A percentile compares a stretch with the other conserved stretches of the same genome.
Conservation (phyloP, 139 green algal genomes). For the Chlamydomonas schloesseri region DNA sequence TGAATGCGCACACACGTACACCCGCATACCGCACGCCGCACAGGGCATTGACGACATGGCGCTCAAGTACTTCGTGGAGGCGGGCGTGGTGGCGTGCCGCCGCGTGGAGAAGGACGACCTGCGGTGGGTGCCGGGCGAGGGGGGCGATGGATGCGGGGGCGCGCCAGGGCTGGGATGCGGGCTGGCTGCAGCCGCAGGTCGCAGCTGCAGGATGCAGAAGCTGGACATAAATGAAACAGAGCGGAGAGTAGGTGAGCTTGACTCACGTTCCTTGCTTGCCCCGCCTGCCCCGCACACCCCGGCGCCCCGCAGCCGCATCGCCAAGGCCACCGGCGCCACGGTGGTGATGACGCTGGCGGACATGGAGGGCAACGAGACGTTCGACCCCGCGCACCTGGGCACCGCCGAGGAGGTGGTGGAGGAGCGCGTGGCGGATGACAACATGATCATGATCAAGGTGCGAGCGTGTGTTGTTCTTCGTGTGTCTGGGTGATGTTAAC, state of each 20-base stretch:
- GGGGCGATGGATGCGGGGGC: too few relatives aligned
- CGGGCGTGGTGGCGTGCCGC: constrained; percentile 89
- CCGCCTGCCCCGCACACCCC: neutral
- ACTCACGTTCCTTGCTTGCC: neutral
- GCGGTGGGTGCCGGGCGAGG: constrained; percentile 59
- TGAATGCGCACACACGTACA: too few relatives aligned
- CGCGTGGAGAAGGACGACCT: constrained; percentile 97
- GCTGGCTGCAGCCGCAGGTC: too few relatives aligned
- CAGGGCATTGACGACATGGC: constrained; percentile 97
- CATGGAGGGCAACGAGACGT: constrained; percentile 97
- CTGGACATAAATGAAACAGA: too few relatives aligned
- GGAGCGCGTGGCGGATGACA: constrained; percentile 82
- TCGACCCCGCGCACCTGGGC: constrained; percentile 83
- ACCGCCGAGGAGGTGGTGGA: constrained; percentile 78
- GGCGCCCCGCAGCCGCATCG: constrained; percentile 79
- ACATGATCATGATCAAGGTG: constrained; percentile 76
- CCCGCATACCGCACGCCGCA: too few relatives aligned
- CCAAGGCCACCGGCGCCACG: constrained; percentile 90
- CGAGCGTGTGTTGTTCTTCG: too few relatives aligned
- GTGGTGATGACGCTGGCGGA: constrained; percentile 94
- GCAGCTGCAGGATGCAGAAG: too few relatives aligned
- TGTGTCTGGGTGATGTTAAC: too few relatives aligned
- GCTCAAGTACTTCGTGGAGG: constrained; percentile 99
- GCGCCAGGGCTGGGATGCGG: too few relatives aligned
- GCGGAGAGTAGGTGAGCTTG: too few relatives aligned